Evolutionary conservation across 805 yeast species (phyloP), one percentile per base, ranked within the genome.

Genomic region (Torulaspora maleeae): DNA sequence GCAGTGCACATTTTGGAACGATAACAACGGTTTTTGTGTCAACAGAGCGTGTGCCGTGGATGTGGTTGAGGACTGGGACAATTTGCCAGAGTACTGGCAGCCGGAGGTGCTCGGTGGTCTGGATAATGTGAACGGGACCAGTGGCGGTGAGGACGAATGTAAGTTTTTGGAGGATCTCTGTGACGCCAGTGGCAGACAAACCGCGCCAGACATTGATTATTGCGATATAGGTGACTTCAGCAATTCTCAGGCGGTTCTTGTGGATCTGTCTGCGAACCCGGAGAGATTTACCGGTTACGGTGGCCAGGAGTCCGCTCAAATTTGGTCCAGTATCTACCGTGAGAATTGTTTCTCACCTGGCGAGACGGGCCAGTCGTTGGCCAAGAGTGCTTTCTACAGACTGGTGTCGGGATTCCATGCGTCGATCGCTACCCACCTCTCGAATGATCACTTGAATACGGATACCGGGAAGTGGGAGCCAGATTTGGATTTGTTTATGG

Each of bases 211-310:
- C 53, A 67, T 76, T 45, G 86, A 83, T 57, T 86, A 83, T 68
- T 81, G 86, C 59, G 86, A 82, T 60, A 67, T 82, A 30, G 86
- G 80, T 56, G 77, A 64, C 41, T 74, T 73, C 38, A 74, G 76
- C 37, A 78, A 76, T 53, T 79, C 79, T 55, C 76, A 80, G 49
- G 81, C 89, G 44, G 96, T 88, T 1, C 83, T 83, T 56, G 95
- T 93, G 24, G 88, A 90, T 58, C 74, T 93, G 45, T 73, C 83
- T 16, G 86, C 85, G 44, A 95, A 95, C 60, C 96, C 96, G 0
- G 99, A 93, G 66, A 74, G 98, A 58, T 93, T 86, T 69, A 95
- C 99, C 0, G 99, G 99, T 0, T 93, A 93, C 60, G 85, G 89
- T 27, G 99, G 99, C 25, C 80, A 82, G 41, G 96, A 93, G 59